These are phyloP conservation scores for Pontederia paniculata DNA, from an alignment of 176 grass and related monocot species.

Conservation along the genomic window DNA sequence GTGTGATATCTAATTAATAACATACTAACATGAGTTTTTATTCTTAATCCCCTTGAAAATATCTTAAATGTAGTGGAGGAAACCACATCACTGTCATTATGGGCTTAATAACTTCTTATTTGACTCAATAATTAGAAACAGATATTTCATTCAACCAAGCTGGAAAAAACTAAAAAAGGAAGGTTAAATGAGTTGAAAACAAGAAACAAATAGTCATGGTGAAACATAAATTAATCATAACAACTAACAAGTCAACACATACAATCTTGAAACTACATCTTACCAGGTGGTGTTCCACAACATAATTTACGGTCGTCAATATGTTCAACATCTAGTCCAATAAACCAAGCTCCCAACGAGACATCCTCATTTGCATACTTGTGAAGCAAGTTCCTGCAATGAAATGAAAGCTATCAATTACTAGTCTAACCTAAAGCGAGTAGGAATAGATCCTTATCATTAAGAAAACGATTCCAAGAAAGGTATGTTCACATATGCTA, in stretches of 20 bases:
- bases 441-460: background rate
- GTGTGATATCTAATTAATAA: too few species aligned
- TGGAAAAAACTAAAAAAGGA: too few species aligned
- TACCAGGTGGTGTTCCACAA: constrained; percentile 11
- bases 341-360: constrained; percentile 9
- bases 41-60: too few species aligned
- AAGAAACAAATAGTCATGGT: background rate
- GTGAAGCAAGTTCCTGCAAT: constrained; percentile 7
- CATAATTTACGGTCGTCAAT: constrained; percentile 6
- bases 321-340: constrained; percentile 11
- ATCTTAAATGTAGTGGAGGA: too few species aligned
- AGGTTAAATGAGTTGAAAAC: too few species aligned
- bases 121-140: too few species aligned
- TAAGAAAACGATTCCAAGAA: background rate
- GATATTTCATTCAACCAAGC: too few species aligned
- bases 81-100: too few species aligned
- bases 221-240: background rate
- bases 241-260: background rate
- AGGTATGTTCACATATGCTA: background rate
- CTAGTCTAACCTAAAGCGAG: background rate
- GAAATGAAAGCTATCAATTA: background rate
- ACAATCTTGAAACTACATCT: background rate
- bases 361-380: constrained; percentile 15
- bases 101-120: too few species aligned
- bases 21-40: too few species aligned